These are phyloP conservation scores for Cladosporium sp. DNA, from an alignment of 2,329 filamentous ascomycete genomes.

Conservation along the genomic window DNA sequence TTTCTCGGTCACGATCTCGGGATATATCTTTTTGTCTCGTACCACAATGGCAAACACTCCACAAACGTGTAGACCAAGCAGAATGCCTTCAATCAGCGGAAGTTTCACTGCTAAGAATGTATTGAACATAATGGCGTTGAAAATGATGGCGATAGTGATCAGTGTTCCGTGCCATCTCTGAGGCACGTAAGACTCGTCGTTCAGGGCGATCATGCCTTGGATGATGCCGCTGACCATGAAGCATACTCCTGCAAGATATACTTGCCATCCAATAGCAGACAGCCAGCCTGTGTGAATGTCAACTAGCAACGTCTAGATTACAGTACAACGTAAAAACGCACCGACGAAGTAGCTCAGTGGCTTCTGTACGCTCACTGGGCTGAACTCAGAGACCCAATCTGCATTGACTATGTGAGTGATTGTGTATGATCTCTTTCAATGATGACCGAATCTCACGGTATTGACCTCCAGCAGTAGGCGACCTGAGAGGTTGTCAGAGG, in stretches of 20 bases:
- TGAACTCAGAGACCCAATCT: conserved; percentile 44
- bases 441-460: conserved; percentile 28
- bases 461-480: conserved; percentile 28
- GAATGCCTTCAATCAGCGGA: conserved; percentile 48
- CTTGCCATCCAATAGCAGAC: conserved; percentile 45
- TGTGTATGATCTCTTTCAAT: background rate
- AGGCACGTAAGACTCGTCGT: conserved; percentile 43
- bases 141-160: conserved; percentile 45
- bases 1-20: background rate
- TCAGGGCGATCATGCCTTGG: conserved; percentile 49
- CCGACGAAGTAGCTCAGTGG: conserved; percentile 47
- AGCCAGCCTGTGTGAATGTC: conserved; percentile 36
- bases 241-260: conserved; percentile 43
- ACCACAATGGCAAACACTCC: conserved; percentile 39
- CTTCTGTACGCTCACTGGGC: conserved; percentile 44
- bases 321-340: conserved; percentile 20
- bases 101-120: conserved; percentile 46
- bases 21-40: background rate
- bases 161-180: conserved; percentile 53
- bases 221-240: conserved; percentile 50
- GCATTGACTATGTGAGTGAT: background rate
- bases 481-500: conserved; percentile 12
- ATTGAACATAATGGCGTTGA: conserved; percentile 45
- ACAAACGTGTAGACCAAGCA: conserved; percentile 37
- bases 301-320: background rate